Evolutionary conservation across 75 land plant genomes (phyloP).

Genomic region (Pinus tabuliformis): DNA sequence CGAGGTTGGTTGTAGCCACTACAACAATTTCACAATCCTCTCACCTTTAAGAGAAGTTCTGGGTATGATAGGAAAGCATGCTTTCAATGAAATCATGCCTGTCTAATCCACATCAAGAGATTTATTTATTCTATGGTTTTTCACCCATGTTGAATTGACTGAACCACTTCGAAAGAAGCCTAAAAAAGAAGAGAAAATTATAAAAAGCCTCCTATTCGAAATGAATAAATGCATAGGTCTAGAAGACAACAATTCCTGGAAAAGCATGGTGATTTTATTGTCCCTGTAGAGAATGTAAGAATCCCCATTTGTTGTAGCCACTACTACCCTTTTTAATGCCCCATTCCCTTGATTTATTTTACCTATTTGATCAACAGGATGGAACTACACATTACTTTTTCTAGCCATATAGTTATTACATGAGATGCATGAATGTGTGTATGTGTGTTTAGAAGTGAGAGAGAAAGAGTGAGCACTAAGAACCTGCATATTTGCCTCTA

Average conservation of each 20-base stretch:
- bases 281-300: conserved; percentile 48
- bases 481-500: too few relatives aligned
- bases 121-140: too few relatives aligned
- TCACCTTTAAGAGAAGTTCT: too few relatives aligned
- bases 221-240: background rate
- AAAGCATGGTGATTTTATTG: conserved; percentile 49
- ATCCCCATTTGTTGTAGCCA: conserved; percentile 45
- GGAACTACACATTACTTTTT: conserved; percentile 4
- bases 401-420: background rate
- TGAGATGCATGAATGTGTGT: conserved; percentile 1
- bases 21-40: too few relatives aligned
- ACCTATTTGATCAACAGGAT: conserved; percentile 29
- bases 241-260: conserved; percentile 26
- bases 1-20: too few relatives aligned
- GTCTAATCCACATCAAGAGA: too few relatives aligned
- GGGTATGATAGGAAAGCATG: too few relatives aligned
- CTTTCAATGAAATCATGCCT: too few relatives aligned
- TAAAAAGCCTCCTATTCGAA: background rate
- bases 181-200: conserved; percentile 12
- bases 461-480: too few relatives aligned
- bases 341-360: conserved; percentile 52
- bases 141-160: too few relatives aligned
- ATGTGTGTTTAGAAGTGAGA: too few relatives aligned
- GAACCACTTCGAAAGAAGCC: conserved; percentile 54
- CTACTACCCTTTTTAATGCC: conserved; percentile 50